These are phyloP conservation scores for Odontarrhena argentea DNA, from an alignment of 345 rosid genomes.

Conservation along the genomic window DNA sequence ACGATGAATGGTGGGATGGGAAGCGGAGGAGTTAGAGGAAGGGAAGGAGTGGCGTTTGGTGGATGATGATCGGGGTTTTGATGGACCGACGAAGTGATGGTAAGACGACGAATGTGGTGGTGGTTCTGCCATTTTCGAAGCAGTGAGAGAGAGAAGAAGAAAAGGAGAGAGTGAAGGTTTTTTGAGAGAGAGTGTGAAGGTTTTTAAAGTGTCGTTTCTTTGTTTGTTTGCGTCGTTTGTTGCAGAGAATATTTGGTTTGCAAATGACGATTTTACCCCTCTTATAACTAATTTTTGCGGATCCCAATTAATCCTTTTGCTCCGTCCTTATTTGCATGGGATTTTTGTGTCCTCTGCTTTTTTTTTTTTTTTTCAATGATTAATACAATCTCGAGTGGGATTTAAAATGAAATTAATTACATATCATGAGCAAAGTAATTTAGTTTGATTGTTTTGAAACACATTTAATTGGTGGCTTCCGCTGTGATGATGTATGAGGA, in stretches of 20 bases:
- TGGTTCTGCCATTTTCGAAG: slow-evolving; percentile 37
- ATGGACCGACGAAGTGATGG: slow-evolving; percentile 25
- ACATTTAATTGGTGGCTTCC: background rate
- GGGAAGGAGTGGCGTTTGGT: slow-evolving; percentile 33
- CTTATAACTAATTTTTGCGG: slow-evolving; percentile 32
- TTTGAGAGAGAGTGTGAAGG: slow-evolving; percentile 13
- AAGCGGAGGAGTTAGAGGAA: background rate
- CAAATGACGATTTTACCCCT: slow-evolving; percentile 14
- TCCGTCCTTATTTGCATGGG: slow-evolving; percentile 25
- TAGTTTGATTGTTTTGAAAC: too few relatives aligned
- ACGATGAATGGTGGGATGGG: slow-evolving; percentile 38
- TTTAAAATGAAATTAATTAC: background rate
- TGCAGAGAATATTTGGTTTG: slow-evolving; percentile 37
- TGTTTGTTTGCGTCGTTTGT: slow-evolving; percentile 45
- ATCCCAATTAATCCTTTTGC: slow-evolving; percentile 40
- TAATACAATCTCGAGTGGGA: background rate
- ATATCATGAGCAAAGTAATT: too few relatives aligned
- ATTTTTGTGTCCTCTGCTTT: background rate
- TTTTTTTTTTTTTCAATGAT: background rate
- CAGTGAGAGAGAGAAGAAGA: background rate
- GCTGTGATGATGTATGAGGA: too few relatives aligned
- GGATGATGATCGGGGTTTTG: slow-evolving; percentile 35
- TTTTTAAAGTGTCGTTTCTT: slow-evolving; percentile 33
- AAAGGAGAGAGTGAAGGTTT: slow-evolving; percentile 1
- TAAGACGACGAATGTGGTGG: slow-evolving; percentile 36